phyloP scores from a whole-genome alignment of 345 rosid genomes.

The Camelina neglecta region DNA sequence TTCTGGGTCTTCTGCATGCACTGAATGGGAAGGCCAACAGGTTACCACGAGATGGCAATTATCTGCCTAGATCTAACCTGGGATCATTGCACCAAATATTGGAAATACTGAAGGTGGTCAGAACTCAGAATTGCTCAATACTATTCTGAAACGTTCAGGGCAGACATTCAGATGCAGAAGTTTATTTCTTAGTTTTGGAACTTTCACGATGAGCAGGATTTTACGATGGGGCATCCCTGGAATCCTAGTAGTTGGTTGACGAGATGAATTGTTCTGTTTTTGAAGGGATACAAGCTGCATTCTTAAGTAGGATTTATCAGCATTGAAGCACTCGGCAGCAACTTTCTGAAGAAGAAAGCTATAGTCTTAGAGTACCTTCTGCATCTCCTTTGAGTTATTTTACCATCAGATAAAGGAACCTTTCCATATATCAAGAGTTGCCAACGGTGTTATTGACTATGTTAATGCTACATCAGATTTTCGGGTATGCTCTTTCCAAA shows the following conservation, averaged over 20 bases:
- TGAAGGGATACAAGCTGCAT: constrained; percentile 16
- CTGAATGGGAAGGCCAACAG: constrained; percentile 20
- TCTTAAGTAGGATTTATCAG: constrained; percentile 9
- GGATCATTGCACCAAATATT: constrained; percentile 38
- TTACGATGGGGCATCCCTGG: neutral
- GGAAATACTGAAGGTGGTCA: constrained; percentile 39
- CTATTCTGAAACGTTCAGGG: neutral
- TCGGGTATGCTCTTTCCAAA: constrained; percentile 16
- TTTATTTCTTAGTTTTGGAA: constrained; percentile 18
- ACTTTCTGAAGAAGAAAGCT: constrained; percentile 25
- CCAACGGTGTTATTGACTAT: constrained; percentile 15
- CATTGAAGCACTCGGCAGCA: constrained; percentile 18
- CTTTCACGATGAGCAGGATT: constrained; percentile 16
- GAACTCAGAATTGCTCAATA: constrained; percentile 20
- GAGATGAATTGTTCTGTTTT: constrained; percentile 6
- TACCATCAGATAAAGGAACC: constrained; percentile 18
- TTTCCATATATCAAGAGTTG: constrained; percentile 26
- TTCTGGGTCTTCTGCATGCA: constrained; percentile 32
- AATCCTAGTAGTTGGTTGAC: neutral
- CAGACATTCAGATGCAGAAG: constrained; percentile 11
- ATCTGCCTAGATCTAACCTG: constrained; percentile 36
- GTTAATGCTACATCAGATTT: constrained; percentile 21
- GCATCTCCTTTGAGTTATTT: constrained; percentile 10
- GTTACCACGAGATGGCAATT: constrained; percentile 35
- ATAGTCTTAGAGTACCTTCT: constrained; percentile 8